phyloP scores from a whole-genome alignment of 805 yeast species.

The Isabelozyma rhagii region DNA sequence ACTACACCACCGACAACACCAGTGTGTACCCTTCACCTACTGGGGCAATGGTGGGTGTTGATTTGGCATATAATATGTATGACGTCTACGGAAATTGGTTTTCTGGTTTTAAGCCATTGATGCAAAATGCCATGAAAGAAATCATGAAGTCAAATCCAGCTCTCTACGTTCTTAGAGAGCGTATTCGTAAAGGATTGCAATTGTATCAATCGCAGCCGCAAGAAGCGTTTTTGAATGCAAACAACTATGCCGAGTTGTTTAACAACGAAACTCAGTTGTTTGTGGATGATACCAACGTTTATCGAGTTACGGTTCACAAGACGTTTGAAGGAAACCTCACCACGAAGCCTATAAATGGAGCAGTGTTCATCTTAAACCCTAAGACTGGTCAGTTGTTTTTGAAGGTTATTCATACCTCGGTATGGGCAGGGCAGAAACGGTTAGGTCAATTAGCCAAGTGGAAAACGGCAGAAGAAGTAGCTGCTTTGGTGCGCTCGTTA shows the following conservation, averaged over 20 bases:
- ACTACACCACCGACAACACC: conserved; percentile 83
- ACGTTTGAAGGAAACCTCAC: conserved; percentile 92
- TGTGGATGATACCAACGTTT: conserved; percentile 92
- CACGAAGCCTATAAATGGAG: conserved; percentile 91
- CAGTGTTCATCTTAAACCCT: conserved; percentile 85
- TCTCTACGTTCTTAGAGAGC: conserved; percentile 82
- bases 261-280: conserved; percentile 80
- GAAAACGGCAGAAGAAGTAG: conserved; percentile 98
- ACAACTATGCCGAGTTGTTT: conserved; percentile 86
- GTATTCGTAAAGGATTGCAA: conserved; percentile 91
- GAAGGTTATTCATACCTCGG: conserved; percentile 88
- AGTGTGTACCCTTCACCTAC: conserved; percentile 90
- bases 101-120: conserved; percentile 84
- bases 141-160: conserved; percentile 96
- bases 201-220: conserved; percentile 91
- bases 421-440: conserved; percentile 96
- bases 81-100: conserved; percentile 98
- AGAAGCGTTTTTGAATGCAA: conserved; percentile 84
- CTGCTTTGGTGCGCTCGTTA: conserved; percentile 81
- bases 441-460: conserved; percentile 91
- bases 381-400: conserved; percentile 85
- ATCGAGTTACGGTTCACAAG: conserved; percentile 85
- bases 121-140: conserved; percentile 89
- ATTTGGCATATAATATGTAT: conserved; percentile 91
- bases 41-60: conserved; percentile 87